These are phyloP conservation scores for Saccharomycopsis sp. DNA, from an alignment of 805 yeast species.

Conservation along the genomic window DNA sequence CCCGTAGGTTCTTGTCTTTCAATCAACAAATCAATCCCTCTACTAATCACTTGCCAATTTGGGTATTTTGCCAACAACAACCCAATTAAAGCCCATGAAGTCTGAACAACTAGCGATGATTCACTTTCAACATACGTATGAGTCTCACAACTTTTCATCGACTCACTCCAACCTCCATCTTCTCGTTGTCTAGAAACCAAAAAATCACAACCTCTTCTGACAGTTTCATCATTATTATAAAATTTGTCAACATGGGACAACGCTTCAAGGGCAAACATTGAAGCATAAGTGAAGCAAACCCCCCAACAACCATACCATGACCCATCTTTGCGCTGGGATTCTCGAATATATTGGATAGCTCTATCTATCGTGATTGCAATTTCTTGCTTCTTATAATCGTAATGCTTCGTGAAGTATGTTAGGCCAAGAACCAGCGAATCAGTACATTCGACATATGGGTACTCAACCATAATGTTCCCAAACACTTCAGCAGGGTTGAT, in stretches of 20 bases:
- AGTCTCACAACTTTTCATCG: slow-evolving; percentile 84
- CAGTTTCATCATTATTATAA: slow-evolving; percentile 56
- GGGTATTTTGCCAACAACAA: slow-evolving; percentile 79
- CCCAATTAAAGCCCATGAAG: slow-evolving; percentile 89
- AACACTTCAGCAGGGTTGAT: slow-evolving; percentile 97
- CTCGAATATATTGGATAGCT: slow-evolving; percentile 67
- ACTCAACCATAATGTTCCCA: slow-evolving; percentile 97
- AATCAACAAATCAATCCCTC: slow-evolving; percentile 60
- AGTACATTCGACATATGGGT: slow-evolving; percentile 96
- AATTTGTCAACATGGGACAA: slow-evolving; percentile 58
- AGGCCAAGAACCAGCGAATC: slow-evolving; percentile 91
- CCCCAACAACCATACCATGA: slow-evolving; percentile 99
- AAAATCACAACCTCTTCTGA: slow-evolving; percentile 78
- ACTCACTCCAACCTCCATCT: slow-evolving; percentile 98
- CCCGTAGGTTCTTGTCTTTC: slow-evolving; percentile 66
- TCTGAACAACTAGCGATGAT: slow-evolving; percentile 71
- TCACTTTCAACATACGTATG: slow-evolving; percentile 62
- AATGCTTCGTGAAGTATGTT: slow-evolving; percentile 63
- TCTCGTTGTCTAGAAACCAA: slow-evolving; percentile 61
- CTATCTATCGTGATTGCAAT: slow-evolving; percentile 61
- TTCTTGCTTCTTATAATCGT: slow-evolving; percentile 58
- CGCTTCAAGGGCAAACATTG: slow-evolving; percentile 97
- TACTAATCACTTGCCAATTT: slow-evolving; percentile 47
- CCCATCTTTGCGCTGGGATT: slow-evolving; percentile 71
- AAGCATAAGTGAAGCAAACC: slow-evolving; percentile 89